Conservation (phyloP, 1,139 yeast genomes). For the Lodderomyces beijingensis region DNA sequence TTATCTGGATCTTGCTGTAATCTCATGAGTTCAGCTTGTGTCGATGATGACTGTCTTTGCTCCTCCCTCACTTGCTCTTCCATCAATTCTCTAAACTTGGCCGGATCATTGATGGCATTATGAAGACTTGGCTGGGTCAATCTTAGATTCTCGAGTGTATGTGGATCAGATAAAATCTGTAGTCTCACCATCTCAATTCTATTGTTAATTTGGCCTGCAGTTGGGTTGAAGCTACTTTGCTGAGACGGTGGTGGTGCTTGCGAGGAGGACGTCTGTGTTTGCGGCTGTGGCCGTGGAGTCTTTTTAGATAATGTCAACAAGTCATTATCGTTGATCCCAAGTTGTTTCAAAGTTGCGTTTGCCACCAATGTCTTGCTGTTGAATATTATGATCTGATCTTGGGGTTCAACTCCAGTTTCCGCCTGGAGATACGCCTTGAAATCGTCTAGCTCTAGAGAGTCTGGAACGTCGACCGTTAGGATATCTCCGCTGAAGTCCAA, state of each 20-base stretch:
- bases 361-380: slow-evolving; percentile 41
- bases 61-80: slow-evolving; percentile 25
- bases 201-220: slow-evolving; percentile 20
- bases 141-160: slow-evolving; percentile 29
- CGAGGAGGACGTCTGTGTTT: slow-evolving; percentile 5
- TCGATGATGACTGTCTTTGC: slow-evolving; percentile 12
- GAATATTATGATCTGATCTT: slow-evolving; percentile 43
- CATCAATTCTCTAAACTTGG: slow-evolving; percentile 46
- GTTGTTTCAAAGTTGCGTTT: slow-evolving; percentile 36
- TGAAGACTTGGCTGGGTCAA: slow-evolving; percentile 40
- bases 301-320: slow-evolving; percentile 37
- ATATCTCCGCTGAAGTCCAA: slow-evolving; percentile 27
- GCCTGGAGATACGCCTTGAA: slow-evolving; percentile 74
- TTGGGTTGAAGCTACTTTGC: neutral
- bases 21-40: slow-evolving; percentile 47
- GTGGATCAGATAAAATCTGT: slow-evolving; percentile 40
- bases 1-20: slow-evolving; percentile 64
- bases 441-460: slow-evolving; percentile 61
- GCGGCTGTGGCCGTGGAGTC: slow-evolving; percentile 5
- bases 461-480: slow-evolving; percentile 54
- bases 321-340: slow-evolving; percentile 54
- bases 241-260: slow-evolving; percentile 4
- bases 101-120: slow-evolving; percentile 47
- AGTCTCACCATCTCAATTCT: slow-evolving; percentile 51
- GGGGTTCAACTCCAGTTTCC: slow-evolving; percentile 55